Conservation (phyloP, 2,329 filamentous ascomycete species). For the Bipolaris cookei region DNA sequence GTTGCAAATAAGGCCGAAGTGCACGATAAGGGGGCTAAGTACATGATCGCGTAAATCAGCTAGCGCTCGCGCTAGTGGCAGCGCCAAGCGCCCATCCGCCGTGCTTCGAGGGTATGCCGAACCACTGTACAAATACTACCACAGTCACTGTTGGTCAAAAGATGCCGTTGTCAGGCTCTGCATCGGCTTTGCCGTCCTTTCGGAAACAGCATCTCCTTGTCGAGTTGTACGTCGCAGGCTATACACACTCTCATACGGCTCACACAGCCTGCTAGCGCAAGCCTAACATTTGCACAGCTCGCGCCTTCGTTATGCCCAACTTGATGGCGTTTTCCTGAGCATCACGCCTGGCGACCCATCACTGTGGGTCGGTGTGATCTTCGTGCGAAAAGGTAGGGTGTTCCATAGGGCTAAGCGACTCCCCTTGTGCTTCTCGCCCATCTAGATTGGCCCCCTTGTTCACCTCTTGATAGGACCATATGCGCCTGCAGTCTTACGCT, state of each 20-base stretch:
- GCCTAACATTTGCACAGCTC: slow-evolving; percentile 61
- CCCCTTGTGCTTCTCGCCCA: slow-evolving; percentile 13
- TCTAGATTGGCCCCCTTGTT: slow-evolving; percentile 24
- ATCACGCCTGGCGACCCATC: slow-evolving; percentile 80
- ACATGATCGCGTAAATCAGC: slow-evolving; percentile 12
- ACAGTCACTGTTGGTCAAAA: slow-evolving; percentile 11
- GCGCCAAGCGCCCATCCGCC: slow-evolving; percentile 15
- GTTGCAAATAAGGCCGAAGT: background rate
- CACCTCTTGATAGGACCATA: slow-evolving; percentile 74
- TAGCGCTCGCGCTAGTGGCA: slow-evolving; percentile 20
- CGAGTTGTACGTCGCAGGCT: slow-evolving; percentile 71
- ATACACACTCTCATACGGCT: too few relatives aligned
- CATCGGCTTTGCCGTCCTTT: slow-evolving; percentile 55
- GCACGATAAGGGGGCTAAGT: slow-evolving; percentile 8
- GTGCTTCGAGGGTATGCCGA: slow-evolving; percentile 6
- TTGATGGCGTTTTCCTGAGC: slow-evolving; percentile 84
- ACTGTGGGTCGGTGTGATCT: slow-evolving; percentile 89
- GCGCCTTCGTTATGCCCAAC: slow-evolving; percentile 80
- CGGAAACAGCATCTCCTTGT: slow-evolving; percentile 78
- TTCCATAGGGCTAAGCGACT: slow-evolving; percentile 22
- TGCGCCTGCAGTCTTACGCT: slow-evolving; percentile 82
- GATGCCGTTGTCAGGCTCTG: slow-evolving; percentile 35
- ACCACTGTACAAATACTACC: slow-evolving; percentile 7
- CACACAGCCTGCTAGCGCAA: slow-evolving; percentile 20
- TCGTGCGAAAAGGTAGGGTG: slow-evolving; percentile 78